Percentiles rank a stretch among this genome's conserved stretches.
Conservation (phyloP, 2,329 filamentous ascomycete species). For the Xylariaceae sp. region DNA sequence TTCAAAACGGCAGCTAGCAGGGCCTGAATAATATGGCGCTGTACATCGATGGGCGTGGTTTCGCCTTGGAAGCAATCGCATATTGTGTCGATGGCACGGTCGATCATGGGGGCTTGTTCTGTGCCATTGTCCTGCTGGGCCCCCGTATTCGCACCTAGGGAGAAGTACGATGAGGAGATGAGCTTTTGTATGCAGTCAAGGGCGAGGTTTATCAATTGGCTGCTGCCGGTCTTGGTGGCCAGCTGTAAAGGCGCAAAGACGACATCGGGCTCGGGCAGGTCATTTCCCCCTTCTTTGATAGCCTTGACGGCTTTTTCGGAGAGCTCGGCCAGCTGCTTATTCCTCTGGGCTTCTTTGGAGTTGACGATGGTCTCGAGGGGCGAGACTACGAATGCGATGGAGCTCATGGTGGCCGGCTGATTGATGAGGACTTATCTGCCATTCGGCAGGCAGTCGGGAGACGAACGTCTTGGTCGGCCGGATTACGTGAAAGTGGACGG, state of each 20-base stretch:
- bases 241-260: slow-evolving; percentile 89
- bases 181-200: slow-evolving; percentile 98
- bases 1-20: slow-evolving; percentile 92
- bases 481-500: too few species aligned
- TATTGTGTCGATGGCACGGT: slow-evolving; percentile 97
- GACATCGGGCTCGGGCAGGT: slow-evolving; percentile 79
- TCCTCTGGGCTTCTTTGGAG: slow-evolving; percentile 86
- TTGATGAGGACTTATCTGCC: slow-evolving; percentile 16
- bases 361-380: slow-evolving; percentile 87
- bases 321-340: slow-evolving; percentile 77
- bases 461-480: background rate
- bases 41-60: slow-evolving; percentile 84
- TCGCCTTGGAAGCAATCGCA: slow-evolving; percentile 99
- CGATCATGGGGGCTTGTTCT: slow-evolving; percentile 72
- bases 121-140: slow-evolving; percentile 40
- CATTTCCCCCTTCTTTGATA: slow-evolving; percentile 79
- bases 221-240: slow-evolving; percentile 80
- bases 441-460: slow-evolving; percentile 17
- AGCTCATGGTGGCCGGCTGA: slow-evolving; percentile 68
- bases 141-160: slow-evolving; percentile 54
- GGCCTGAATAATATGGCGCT: slow-evolving; percentile 97
- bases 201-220: slow-evolving; percentile 80
- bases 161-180: slow-evolving; percentile 98
- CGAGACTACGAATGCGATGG: slow-evolving; percentile 91
- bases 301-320: slow-evolving; percentile 77